phyloP scores from a whole-genome alignment of 1,284 basidiomycete genomes.

The Ceratobasidium sp. region DNA sequence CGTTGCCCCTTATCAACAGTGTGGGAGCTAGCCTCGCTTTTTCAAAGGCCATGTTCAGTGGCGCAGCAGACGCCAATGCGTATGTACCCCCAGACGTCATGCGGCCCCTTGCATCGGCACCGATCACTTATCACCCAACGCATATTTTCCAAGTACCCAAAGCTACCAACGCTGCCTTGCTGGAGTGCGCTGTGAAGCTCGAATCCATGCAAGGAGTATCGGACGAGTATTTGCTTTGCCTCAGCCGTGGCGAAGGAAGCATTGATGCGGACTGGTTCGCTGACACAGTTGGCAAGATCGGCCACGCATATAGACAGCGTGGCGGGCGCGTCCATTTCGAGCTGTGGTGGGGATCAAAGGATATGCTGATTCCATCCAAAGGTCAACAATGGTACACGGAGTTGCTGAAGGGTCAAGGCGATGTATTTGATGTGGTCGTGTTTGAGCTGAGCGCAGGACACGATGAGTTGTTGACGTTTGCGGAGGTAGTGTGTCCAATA shows the following conservation, averaged over 20 bases:
- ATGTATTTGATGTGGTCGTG: slow-evolving; percentile 10
- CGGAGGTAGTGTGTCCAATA: slow-evolving; percentile 31
- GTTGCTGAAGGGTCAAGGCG: slow-evolving; percentile 13
- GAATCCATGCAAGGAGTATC: slow-evolving; percentile 34
- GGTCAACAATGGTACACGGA: slow-evolving; percentile 34
- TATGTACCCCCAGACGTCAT: slow-evolving; percentile 15
- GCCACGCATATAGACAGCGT: background rate
- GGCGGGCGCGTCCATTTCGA: slow-evolving; percentile 24
- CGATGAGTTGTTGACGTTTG: slow-evolving; percentile 21
- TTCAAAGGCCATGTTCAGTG: slow-evolving; percentile 18
- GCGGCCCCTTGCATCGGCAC: background rate
- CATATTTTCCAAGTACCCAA: slow-evolving; percentile 9
- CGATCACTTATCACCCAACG: slow-evolving; percentile 3
- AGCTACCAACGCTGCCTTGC: background rate
- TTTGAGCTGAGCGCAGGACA: slow-evolving; percentile 28
- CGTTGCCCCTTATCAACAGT: slow-evolving; percentile 14
- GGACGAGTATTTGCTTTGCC: slow-evolving; percentile 34
- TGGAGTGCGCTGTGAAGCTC: slow-evolving; percentile 7
- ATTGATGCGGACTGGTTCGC: slow-evolving; percentile 23
- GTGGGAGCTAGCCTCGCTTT: slow-evolving; percentile 21
- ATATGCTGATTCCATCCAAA: slow-evolving; percentile 15
- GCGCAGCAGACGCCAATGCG: background rate
- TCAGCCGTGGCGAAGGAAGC: slow-evolving; percentile 32
- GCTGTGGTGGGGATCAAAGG: slow-evolving; percentile 26
- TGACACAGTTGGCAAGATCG: background rate